Conservation (phyloP, 345 rosid species). For the Lepidium sativum region DNA sequence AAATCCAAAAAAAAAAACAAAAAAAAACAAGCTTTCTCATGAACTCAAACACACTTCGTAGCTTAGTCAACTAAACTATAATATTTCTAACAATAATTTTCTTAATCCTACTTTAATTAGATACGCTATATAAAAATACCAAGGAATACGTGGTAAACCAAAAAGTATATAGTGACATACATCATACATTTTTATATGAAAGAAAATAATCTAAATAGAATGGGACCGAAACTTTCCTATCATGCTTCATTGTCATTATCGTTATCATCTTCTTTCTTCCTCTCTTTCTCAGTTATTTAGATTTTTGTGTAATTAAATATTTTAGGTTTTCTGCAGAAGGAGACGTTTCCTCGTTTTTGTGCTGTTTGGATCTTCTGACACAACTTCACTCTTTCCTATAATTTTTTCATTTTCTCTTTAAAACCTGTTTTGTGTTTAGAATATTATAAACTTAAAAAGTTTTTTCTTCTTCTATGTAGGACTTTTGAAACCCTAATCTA, state of each 20-base stretch:
- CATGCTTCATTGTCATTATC: constrained; percentile 31
- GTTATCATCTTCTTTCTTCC: constrained; percentile 22
- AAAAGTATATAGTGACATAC: background rate
- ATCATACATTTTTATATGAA: background rate
- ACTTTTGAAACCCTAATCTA: background rate
- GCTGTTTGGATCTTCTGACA: constrained; percentile 63
- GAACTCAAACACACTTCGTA: background rate
- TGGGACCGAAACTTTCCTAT: constrained; percentile 17
- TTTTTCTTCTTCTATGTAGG: background rate
- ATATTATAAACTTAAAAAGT: background rate
- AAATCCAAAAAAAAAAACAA: no score
- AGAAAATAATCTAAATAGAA: background rate
- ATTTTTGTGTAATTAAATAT: constrained; percentile 26
- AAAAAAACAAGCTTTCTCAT: background rate
- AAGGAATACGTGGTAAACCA: background rate
- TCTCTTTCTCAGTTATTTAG: constrained; percentile 21
- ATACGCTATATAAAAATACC: background rate
- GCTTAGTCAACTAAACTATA: background rate
- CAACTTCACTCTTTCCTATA: constrained; percentile 26
- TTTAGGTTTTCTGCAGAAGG: constrained; percentile 40
- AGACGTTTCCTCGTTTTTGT: constrained; percentile 84
- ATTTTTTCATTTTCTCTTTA: constrained; percentile 1
- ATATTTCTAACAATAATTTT: background rate
- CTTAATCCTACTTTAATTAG: background rate
- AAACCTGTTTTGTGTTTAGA: background rate